Evolutionary conservation across 371 early-diverging fungal species (phyloP).

Genomic region (Lichtheimia ramosa): DNA sequence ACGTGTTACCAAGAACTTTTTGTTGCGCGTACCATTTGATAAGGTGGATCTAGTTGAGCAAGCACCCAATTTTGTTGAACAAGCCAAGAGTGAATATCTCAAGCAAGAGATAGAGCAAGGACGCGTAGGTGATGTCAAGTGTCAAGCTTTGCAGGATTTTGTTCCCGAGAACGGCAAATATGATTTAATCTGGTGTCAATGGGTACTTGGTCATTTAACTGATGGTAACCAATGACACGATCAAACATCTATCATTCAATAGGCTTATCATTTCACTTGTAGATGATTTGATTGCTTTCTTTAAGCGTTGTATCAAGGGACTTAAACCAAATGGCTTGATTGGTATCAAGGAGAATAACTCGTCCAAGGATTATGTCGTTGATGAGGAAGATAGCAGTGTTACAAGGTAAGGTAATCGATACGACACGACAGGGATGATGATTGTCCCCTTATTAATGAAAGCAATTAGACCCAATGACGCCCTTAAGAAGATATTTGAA

Average conservation of each 20-base stretch:
- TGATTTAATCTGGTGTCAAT: slow-evolving; percentile 95
- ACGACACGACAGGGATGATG: neutral
- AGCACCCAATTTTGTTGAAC: slow-evolving; percentile 70
- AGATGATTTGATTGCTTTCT: slow-evolving; percentile 86
- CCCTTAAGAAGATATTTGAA: slow-evolving; percentile 70
- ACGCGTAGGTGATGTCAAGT: slow-evolving; percentile 61
- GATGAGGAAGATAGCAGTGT: slow-evolving; percentile 88
- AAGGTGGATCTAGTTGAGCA: slow-evolving; percentile 92
- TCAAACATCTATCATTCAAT: neutral
- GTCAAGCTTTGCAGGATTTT: slow-evolving; percentile 84
- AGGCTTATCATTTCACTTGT: neutral
- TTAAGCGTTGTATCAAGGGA: slow-evolving; percentile 74
- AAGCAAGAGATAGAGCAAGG: slow-evolving; percentile 53
- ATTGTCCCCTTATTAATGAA: neutral
- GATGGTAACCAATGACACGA: slow-evolving; percentile 50
- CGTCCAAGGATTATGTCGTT: slow-evolving; percentile 61
- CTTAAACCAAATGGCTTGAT: slow-evolving; percentile 78
- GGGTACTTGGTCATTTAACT: slow-evolving; percentile 88
- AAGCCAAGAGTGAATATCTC: slow-evolving; percentile 64
- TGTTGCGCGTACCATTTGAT: slow-evolving; percentile 70
- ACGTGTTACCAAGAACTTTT: slow-evolving; percentile 85
- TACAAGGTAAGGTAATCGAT: slow-evolving; percentile 54
- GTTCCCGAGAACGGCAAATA: slow-evolving; percentile 71
- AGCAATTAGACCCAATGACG: slow-evolving; percentile 57
- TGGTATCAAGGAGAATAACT: slow-evolving; percentile 90